Evolutionary conservation across 1,139 yeast genomes (phyloP).

Genomic region (Debaryomyces sp.): DNA sequence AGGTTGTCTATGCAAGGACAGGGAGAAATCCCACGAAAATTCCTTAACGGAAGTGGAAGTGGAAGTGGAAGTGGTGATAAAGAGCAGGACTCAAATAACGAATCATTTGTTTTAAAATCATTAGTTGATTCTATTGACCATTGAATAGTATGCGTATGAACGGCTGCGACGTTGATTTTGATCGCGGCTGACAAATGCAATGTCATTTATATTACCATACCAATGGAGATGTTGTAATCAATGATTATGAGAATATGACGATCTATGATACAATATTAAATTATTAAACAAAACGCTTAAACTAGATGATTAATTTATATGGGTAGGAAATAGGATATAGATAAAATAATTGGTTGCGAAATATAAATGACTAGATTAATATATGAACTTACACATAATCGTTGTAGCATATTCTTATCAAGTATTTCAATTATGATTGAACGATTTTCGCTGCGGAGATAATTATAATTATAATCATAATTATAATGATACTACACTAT

Average conservation of each 20-base stretch:
- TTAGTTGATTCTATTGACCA: constrained; percentile 49
- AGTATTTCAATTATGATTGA: neutral
- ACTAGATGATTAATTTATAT: constrained; percentile 5
- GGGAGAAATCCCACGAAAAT: constrained; percentile 11
- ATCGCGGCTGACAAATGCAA: neutral
- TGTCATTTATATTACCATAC: neutral
- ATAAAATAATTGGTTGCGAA: constrained; percentile 4
- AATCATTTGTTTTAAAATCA: constrained; percentile 42
- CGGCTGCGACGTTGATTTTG: neutral
- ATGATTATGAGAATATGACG: neutral
- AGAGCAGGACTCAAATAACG: constrained; percentile 19
- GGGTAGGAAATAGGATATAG: constrained; percentile 7
- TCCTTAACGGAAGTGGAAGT: constrained; percentile 7
- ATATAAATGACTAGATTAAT: constrained; percentile 6
- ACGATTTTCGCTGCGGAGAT: too few relatives aligned
- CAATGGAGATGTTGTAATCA: neutral
- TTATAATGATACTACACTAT: too few relatives aligned
- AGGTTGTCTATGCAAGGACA: constrained; percentile 5
- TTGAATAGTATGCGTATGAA: constrained; percentile 8
- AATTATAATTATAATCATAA: too few relatives aligned
- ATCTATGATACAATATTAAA: neutral
- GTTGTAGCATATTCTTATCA: neutral
- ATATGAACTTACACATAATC: neutral
- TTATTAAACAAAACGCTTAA: constrained; percentile 1
- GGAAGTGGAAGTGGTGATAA: constrained; percentile 9